Evolutionary conservation across 2,329 filamentous ascomycete genomes (phyloP), one percentile per base, ranked within the genome.

Genomic region (Verticillium isaacii): DNA sequence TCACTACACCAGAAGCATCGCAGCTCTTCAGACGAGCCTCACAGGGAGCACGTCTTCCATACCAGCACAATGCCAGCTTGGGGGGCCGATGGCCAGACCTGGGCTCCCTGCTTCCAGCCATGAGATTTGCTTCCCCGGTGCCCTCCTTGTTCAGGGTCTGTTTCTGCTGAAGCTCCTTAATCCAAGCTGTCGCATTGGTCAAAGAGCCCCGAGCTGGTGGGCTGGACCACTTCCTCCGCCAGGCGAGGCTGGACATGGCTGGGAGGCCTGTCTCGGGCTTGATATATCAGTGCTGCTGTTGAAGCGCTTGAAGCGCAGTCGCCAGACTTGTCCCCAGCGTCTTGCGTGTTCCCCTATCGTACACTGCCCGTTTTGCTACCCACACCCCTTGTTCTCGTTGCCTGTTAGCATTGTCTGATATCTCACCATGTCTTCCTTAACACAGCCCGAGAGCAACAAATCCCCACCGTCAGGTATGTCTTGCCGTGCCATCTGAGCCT

Each of bases 231-330:
- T 11, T n/a, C 32, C n/a, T 50, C 45, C 45, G 45, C 8, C 19
- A 25, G 45, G 45, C n/a, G 19, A 50, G n/a, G 45, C n/a, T 36
- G 34, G 45, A 50, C 9, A 23, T 50, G 45, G 45, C 45, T 50
- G 45, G 34, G 45, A 50, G 45, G 45, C 45, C 45, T 50, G n/a
- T 8, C n/a, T 50, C 23, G n/a, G 14, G 25, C 37, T 32, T 58
- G 57, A 58, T 58, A 58, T 58, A 58, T 58, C 39, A 58, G 25
- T 32, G 23, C 11, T 58, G 23, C 37, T 58, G 37, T 50, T 58
- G 37, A 41, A 58, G 36, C 57, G 15, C 37, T 5, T 45, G 36
- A 45, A n/a, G 15, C 12, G 19, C 9, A 23, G 11, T 50, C 45
- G 8, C 45, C 45, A 50, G 45, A 50, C 45, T n/a, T 23, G 23